Evolutionary conservation across 305 asterid genomes (phyloP).

Genomic region (Withania somnifera): DNA sequence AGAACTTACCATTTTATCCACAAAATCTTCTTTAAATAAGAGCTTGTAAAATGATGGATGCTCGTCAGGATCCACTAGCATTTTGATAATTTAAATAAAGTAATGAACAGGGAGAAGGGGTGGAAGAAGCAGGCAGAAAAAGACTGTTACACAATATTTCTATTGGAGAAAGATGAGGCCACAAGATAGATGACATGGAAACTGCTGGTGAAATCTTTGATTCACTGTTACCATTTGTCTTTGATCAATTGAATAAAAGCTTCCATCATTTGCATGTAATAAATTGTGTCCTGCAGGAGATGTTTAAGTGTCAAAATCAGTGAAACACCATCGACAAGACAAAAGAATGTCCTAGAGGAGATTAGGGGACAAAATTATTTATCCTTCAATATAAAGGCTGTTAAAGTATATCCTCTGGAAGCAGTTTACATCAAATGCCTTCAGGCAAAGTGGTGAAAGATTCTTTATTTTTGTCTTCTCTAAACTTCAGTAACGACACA

Average conservation of each 20-base stretch:
- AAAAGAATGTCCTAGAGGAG: neutral
- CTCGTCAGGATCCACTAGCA: neutral
- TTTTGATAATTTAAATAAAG: neutral
- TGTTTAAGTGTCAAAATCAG: neutral
- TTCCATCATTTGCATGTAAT: neutral
- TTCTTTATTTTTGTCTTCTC: neutral
- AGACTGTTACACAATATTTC: neutral
- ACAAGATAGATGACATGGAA: neutral
- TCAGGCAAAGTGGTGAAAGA: neutral
- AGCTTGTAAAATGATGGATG: neutral
- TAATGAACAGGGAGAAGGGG: neutral
- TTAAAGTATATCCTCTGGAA: neutral
- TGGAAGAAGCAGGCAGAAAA: neutral
- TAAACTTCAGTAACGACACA: neutral
- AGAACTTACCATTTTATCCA: neutral
- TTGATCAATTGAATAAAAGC: neutral
- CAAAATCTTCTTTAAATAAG: neutral
- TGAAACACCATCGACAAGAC: neutral
- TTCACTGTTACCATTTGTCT: neutral
- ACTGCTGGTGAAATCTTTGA: neutral
- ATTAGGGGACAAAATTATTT: neutral
- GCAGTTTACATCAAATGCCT: neutral
- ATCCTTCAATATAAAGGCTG: neutral
- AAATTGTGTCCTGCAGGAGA: neutral
- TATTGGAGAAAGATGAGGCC: neutral